Evolutionary conservation across 1,284 basidiomycete genomes (phyloP).

Genomic region (Cystobasidium sp.): DNA sequence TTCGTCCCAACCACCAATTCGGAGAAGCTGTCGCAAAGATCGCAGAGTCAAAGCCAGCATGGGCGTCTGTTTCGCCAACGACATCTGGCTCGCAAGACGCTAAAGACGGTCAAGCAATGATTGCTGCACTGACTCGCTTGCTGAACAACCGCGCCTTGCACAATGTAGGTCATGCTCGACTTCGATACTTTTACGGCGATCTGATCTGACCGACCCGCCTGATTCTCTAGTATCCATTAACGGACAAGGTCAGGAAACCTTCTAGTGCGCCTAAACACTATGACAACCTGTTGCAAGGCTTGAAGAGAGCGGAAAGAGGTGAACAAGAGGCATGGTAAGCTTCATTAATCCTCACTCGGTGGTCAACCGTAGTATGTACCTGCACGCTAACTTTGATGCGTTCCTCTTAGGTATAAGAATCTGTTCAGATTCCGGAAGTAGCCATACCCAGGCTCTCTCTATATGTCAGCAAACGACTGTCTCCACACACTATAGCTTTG

Average conservation of each 20-base stretch:
- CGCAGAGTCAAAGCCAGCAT: slow-evolving; percentile 29
- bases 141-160: slow-evolving; percentile 23
- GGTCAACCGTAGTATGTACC: background rate
- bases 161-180: slow-evolving; percentile 5
- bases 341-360: background rate
- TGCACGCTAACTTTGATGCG: background rate
- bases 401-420: slow-evolving; percentile 22
- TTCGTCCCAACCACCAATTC: slow-evolving; percentile 40
- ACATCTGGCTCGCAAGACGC: slow-evolving; percentile 26
- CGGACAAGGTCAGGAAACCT: slow-evolving; percentile 29
- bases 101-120: slow-evolving; percentile 41
- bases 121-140: slow-evolving; percentile 25
- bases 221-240: slow-evolving; percentile 25
- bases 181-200: background rate
- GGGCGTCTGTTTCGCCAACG: slow-evolving; percentile 23
- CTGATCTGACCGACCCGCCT: background rate
- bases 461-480: background rate
- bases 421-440: slow-evolving; percentile 39
- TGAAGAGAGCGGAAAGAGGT: slow-evolving; percentile 33
- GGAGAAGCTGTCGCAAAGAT: slow-evolving; percentile 37
- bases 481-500: background rate
- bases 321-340: slow-evolving; percentile 42
- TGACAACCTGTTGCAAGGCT: slow-evolving; percentile 34
- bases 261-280: slow-evolving; percentile 42
- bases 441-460: background rate